Evolutionary conservation across 2,329 filamentous ascomycete genomes (phyloP).

Genomic region (Nemania abortiva): DNA sequence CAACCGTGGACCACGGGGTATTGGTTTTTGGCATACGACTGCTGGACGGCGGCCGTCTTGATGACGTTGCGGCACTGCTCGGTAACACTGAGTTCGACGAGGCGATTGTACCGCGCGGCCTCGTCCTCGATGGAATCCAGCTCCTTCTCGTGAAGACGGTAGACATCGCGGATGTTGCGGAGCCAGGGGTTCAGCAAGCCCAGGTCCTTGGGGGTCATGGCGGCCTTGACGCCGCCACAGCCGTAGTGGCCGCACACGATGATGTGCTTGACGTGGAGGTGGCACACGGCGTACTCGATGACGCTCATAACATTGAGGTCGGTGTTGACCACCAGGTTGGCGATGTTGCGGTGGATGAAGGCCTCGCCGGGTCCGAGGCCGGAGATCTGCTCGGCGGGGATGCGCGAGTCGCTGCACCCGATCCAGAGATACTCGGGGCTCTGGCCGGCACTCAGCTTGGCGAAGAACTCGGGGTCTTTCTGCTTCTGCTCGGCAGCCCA

Average conservation of each 20-base stretch:
- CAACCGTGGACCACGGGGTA: constrained; percentile 80
- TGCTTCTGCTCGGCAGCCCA: constrained; percentile 72
- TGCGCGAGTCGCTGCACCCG: constrained; percentile 89
- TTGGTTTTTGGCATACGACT: constrained; percentile 71
- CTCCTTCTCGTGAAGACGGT: constrained; percentile 77
- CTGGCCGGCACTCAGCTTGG: constrained; percentile 73
- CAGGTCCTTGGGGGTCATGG: constrained; percentile 77
- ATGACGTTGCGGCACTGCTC: constrained; percentile 82
- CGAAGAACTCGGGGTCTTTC: constrained; percentile 74
- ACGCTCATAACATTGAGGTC: constrained; percentile 86
- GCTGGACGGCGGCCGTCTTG: constrained; percentile 83
- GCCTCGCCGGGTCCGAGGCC: constrained; percentile 88
- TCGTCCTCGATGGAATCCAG: constrained; percentile 72
- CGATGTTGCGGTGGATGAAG: constrained; percentile 96
- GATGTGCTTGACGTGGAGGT: constrained; percentile 85
- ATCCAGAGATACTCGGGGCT: constrained; percentile 84
- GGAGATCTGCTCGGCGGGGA: constrained; percentile 90
- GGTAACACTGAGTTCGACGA: constrained; percentile 87
- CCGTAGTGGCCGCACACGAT: constrained; percentile 84
- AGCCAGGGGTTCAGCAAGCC: constrained; percentile 80
- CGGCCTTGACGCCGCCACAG: constrained; percentile 81
- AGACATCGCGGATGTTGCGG: constrained; percentile 79
- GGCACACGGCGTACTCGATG: constrained; percentile 86
- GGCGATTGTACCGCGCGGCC: constrained; percentile 71
- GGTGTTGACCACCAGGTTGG: constrained; percentile 83